Evolutionary conservation across 2,329 filamentous ascomycete species (phyloP).

Genomic region (Fusarium albidum): DNA sequence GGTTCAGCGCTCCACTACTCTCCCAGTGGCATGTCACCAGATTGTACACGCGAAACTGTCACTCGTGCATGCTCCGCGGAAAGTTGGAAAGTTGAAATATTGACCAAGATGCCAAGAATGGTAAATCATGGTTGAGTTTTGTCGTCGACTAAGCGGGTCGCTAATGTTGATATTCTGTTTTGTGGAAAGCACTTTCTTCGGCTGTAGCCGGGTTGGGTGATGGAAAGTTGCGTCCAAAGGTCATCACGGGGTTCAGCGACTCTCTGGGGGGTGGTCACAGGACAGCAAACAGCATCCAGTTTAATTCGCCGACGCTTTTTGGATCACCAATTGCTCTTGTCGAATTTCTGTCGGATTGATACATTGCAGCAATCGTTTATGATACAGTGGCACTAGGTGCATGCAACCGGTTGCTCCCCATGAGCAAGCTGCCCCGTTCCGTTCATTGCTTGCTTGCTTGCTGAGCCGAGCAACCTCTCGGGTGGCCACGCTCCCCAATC

Average conservation of each 20-base stretch:
- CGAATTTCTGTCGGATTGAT: constrained; percentile 36
- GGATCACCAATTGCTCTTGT: constrained; percentile 20
- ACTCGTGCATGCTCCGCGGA: neutral
- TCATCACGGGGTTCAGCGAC: constrained; percentile 6
- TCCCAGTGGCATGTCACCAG: constrained; percentile 9
- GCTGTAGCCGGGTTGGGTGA: constrained; percentile 33
- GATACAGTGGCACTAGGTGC: constrained; percentile 44
- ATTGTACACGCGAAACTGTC: neutral
- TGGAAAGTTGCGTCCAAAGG: constrained; percentile 28
- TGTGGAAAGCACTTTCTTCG: constrained; percentile 32
- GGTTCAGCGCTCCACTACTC: constrained; percentile 18
- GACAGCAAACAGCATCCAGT: constrained; percentile 8
- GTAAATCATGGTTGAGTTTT: constrained; percentile 3
- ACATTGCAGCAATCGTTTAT: constrained; percentile 46
- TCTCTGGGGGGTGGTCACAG: constrained; percentile 11
- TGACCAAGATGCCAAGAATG: neutral
- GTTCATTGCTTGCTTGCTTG: too few relatives aligned
- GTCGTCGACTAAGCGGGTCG: constrained; percentile 1
- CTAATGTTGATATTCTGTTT: constrained; percentile 19
- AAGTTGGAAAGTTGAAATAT: neutral
- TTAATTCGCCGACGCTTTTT: constrained; percentile 9
- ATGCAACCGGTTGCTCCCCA: constrained; percentile 35
- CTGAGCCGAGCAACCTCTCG: constrained; percentile 30
- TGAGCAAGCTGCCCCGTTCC: constrained; percentile 33
- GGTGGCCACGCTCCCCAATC: constrained; percentile 30